Percentiles rank a stretch among this genome's conserved stretches.
These are phyloP conservation scores for Ustilago lituana DNA, from an alignment of 1,284 basidiomycete genomes.

Conservation along the genomic window DNA sequence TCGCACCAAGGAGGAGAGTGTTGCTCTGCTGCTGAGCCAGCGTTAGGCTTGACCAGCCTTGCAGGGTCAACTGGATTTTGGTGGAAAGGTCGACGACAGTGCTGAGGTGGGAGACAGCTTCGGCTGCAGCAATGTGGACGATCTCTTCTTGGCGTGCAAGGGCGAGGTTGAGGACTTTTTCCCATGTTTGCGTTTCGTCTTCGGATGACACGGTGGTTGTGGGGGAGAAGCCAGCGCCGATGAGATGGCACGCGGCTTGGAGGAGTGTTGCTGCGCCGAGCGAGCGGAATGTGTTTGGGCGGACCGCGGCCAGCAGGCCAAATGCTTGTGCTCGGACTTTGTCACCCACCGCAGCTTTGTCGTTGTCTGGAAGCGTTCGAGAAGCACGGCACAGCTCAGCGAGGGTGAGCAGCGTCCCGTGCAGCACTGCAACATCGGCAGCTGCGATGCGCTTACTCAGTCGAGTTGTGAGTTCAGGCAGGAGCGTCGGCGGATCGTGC, in stretches of 20 bases:
- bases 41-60: slow-evolving; percentile 73
- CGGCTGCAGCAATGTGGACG: slow-evolving; percentile 80
- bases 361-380: slow-evolving; percentile 69
- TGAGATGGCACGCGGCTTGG: slow-evolving; percentile 77
- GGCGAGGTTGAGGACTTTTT: slow-evolving; percentile 74
- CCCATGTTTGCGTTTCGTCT: slow-evolving; percentile 28
- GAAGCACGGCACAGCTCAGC: slow-evolving; percentile 74
- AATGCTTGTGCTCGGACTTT: slow-evolving; percentile 67
- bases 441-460: slow-evolving; percentile 21
- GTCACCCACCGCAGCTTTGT: slow-evolving; percentile 19
- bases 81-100: slow-evolving; percentile 73
- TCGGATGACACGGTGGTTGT: slow-evolving; percentile 1
- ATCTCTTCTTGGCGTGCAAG: slow-evolving; percentile 75
- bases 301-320: slow-evolving; percentile 72
- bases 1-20: slow-evolving; percentile 77
- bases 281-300: slow-evolving; percentile 73
- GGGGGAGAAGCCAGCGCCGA: slow-evolving; percentile 70
- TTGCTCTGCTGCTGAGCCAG: slow-evolving; percentile 79
- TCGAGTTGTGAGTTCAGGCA: slow-evolving; percentile 69
- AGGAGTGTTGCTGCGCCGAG: slow-evolving; percentile 80
- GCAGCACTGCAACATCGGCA: slow-evolving; percentile 76
- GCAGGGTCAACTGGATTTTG: slow-evolving; percentile 68
- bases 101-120: slow-evolving; percentile 76
- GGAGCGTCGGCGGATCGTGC: slow-evolving; percentile 73
- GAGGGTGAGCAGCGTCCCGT: slow-evolving; percentile 82